A percentile compares a stretch with the other conserved stretches of the same genome.
These are phyloP conservation scores for Dictyostelium citrinum DNA, from an alignment of 78 protist species.

Conservation along the genomic window DNA sequence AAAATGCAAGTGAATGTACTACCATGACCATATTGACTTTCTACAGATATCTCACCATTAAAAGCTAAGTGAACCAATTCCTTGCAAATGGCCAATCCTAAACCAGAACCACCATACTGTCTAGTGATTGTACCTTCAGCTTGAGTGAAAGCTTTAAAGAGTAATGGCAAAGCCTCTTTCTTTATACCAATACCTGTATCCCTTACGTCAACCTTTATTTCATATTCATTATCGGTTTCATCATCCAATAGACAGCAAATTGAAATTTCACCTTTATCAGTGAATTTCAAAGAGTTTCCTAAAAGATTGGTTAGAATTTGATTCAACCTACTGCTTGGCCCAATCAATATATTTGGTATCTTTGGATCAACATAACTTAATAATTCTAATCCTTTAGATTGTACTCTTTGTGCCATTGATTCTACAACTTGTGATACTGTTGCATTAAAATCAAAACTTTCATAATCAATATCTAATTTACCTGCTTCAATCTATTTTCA, in stretches of 20 bases:
- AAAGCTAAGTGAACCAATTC: slow-evolving; percentile 37
- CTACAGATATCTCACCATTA: slow-evolving; percentile 44
- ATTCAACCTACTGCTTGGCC: slow-evolving; percentile 29
- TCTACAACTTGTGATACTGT: slow-evolving; percentile 44
- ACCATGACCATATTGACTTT: slow-evolving; percentile 56
- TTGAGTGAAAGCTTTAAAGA: slow-evolving; percentile 68
- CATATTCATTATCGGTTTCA: background rate
- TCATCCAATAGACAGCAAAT: slow-evolving; percentile 1
- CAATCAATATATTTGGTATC: slow-evolving; percentile 18
- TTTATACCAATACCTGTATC: slow-evolving; percentile 72
- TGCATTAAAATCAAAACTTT: slow-evolving; percentile 45
- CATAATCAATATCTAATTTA: slow-evolving; percentile 51
- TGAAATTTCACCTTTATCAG: slow-evolving; percentile 63
- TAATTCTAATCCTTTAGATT: slow-evolving; percentile 44
- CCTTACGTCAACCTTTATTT: slow-evolving; percentile 31
- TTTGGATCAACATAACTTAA: slow-evolving; percentile 26
- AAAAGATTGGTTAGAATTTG: slow-evolving; percentile 63
- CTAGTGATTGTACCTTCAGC: slow-evolving; percentile 64
- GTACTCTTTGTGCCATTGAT: slow-evolving; percentile 64
- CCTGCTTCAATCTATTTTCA: slow-evolving; percentile 76
- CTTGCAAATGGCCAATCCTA: slow-evolving; percentile 62
- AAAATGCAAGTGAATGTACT: slow-evolving; percentile 8
- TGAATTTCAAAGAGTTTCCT: slow-evolving; percentile 58
- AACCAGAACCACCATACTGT: slow-evolving; percentile 60
- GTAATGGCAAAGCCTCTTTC: slow-evolving; percentile 52